Conservation (phyloP, 495 filamentous ascomycete genomes). For the Darksidea phi region DNA sequence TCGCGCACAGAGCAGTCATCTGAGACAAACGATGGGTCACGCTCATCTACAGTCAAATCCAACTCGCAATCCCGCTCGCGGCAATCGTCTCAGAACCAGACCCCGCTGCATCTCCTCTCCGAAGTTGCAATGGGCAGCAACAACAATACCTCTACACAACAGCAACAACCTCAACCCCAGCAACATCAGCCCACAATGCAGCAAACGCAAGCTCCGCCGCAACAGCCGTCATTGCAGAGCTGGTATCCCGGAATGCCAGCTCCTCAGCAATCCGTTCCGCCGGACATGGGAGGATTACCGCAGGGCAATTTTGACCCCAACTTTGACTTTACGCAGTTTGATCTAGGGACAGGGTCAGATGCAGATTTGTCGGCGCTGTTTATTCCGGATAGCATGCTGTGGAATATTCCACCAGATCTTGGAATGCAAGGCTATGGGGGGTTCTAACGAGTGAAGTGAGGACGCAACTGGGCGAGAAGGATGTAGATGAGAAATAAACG, state of each 20-base stretch:
- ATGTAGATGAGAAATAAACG: not conserved
- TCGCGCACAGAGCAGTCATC: constrained; percentile 1
- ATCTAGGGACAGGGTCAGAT: constrained; percentile 27
- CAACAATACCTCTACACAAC: constrained; percentile 13
- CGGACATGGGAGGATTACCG: constrained; percentile 16
- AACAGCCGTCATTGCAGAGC: constrained; percentile 5
- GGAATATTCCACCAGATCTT: constrained; percentile 16
- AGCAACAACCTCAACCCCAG: constrained; percentile 11
- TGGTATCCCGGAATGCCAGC: constrained; percentile 29
- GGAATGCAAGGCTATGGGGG: not conserved
- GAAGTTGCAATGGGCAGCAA: constrained; percentile 37
- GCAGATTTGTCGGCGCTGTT: constrained; percentile 31
- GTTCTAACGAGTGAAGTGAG: not conserved
- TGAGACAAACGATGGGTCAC: constrained; percentile 8
- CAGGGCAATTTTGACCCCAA: constrained; percentile 24
- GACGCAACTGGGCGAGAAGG: too few species aligned
- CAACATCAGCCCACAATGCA: constrained; percentile 10
- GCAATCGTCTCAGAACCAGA: constrained; percentile 27
- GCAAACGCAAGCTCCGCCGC: not conserved
- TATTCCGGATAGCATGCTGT: constrained; percentile 28
- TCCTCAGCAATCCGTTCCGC: not conserved
- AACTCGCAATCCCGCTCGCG: constrained; percentile 1
- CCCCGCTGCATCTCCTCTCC: constrained; percentile 36
- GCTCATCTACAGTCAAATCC: not conserved
- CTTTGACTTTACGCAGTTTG: constrained; percentile 32